Percentiles rank a stretch among this genome's conserved stretches.
Conservation (phyloP, 2,329 filamentous ascomycete species). For the Colletotrichum sp. region DNA sequence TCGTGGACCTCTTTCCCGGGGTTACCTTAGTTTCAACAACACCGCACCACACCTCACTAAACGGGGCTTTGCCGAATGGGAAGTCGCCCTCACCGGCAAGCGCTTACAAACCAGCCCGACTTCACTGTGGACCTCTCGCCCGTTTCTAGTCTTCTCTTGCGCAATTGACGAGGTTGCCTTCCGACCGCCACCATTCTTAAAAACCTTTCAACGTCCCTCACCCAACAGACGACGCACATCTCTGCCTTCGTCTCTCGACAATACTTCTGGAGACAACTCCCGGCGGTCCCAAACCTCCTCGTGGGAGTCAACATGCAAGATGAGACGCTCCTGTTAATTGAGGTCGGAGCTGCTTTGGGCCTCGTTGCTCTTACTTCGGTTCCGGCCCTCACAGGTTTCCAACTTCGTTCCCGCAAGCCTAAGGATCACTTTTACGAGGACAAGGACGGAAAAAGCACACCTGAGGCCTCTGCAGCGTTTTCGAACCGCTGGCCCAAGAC, state of each 20-base stretch:
- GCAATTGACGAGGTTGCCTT: background rate
- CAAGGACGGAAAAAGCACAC: constrained; percentile 70
- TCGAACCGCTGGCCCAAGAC: constrained; percentile 64
- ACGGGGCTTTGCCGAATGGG: background rate
- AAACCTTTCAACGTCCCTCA: background rate
- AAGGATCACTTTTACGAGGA: constrained; percentile 66
- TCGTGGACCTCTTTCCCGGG: background rate
- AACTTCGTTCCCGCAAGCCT: constrained; percentile 37
- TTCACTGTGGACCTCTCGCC: background rate
- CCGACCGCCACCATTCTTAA: background rate
- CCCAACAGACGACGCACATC: background rate
- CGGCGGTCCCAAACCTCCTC: background rate
- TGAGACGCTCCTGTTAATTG: constrained; percentile 14
- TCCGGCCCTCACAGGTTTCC: constrained; percentile 40
- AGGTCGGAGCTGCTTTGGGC: constrained; percentile 32
- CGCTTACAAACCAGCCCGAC: background rate
- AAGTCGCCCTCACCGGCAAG: background rate
- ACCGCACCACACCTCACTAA: background rate
- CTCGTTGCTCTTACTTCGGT: constrained; percentile 39
- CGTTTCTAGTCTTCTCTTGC: background rate
- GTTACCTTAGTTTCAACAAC: background rate
- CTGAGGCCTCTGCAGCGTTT: constrained; percentile 66
- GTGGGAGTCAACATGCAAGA: constrained; percentile 10
- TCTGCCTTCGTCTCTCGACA: background rate
- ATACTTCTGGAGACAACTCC: background rate